Percentiles rank a stretch among this genome's conserved stretches.
Conservation (phyloP, 108 stramenopile species). For the Skeletonema potamos region DNA sequence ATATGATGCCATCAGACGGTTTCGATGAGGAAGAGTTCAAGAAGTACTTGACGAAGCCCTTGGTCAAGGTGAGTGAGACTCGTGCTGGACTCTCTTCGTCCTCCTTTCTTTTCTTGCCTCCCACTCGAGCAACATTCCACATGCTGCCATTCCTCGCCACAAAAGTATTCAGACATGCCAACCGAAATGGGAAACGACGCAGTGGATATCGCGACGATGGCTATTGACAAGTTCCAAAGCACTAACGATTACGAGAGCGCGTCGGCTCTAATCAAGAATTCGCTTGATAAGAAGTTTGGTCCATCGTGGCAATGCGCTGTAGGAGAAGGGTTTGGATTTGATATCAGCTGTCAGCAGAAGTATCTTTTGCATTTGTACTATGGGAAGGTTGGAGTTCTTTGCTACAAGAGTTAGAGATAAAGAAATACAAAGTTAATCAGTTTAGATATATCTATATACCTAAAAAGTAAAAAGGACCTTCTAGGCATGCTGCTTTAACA, state of each 20-base stretch:
- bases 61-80: constrained; percentile 50
- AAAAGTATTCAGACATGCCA: constrained; percentile 83
- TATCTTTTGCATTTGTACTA: constrained; percentile 66
- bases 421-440: no score
- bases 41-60: constrained; percentile 44
- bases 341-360: constrained; percentile 62
- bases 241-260: constrained; percentile 75
- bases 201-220: constrained; percentile 80
- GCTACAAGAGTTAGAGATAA: constrained; percentile 57
- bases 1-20: no score
- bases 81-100: background rate
- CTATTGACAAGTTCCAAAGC: constrained; percentile 76
- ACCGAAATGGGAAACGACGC: constrained; percentile 81
- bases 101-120: background rate
- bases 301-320: constrained; percentile 83
- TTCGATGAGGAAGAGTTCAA: constrained; percentile 53
- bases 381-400: constrained; percentile 54
- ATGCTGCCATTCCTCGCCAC: background rate
- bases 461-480: no score
- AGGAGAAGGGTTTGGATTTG: constrained; percentile 73
- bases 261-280: constrained; percentile 69
- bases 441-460: no score
- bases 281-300: constrained; percentile 87
- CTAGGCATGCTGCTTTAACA: no score
- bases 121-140: background rate